These are phyloP conservation scores for Agaricales sp. DNA, from an alignment of 1,284 basidiomycete species.

Conservation along the genomic window DNA sequence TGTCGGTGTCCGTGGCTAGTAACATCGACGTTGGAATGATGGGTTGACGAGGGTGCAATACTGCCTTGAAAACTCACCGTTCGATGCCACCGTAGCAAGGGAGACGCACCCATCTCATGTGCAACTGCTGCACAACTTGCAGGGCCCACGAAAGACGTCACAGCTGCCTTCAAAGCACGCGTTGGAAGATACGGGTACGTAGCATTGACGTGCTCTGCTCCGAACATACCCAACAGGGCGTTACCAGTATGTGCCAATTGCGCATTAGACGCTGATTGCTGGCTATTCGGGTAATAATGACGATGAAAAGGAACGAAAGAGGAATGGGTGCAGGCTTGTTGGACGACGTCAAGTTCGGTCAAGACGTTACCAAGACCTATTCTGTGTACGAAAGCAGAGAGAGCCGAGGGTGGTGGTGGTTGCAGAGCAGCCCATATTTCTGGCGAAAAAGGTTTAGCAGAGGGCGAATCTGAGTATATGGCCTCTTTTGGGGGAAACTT, in stretches of 20 bases:
- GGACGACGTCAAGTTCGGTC: slow-evolving; percentile 38
- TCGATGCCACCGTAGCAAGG: slow-evolving; percentile 63
- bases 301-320: slow-evolving; percentile 55
- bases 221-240: slow-evolving; percentile 85
- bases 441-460: slow-evolving; percentile 36
- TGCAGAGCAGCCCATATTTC: slow-evolving; percentile 64
- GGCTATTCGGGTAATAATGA: slow-evolving; percentile 43
- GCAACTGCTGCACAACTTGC: slow-evolving; percentile 77
- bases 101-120: slow-evolving; percentile 67
- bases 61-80: slow-evolving; percentile 38
- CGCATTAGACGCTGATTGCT: slow-evolving; percentile 59
- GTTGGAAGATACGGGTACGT: slow-evolving; percentile 90
- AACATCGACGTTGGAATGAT: too few species aligned
- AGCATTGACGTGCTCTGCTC: slow-evolving; percentile 76
- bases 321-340: slow-evolving; percentile 75
- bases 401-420: slow-evolving; percentile 60
- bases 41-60: slow-evolving; percentile 2
- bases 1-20: slow-evolving; percentile 35
- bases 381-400: slow-evolving; percentile 67
- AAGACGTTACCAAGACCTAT: slow-evolving; percentile 54
- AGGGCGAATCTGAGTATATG: slow-evolving; percentile 16
- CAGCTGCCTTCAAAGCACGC: slow-evolving; percentile 80
- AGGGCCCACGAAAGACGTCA: slow-evolving; percentile 87
- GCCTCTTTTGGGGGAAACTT: slow-evolving; percentile 58
- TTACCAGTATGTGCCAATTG: slow-evolving; percentile 80